Evolutionary conservation across 768 basidiomycete species (phyloP).

Genomic region (Macrocybe gigantea): DNA sequence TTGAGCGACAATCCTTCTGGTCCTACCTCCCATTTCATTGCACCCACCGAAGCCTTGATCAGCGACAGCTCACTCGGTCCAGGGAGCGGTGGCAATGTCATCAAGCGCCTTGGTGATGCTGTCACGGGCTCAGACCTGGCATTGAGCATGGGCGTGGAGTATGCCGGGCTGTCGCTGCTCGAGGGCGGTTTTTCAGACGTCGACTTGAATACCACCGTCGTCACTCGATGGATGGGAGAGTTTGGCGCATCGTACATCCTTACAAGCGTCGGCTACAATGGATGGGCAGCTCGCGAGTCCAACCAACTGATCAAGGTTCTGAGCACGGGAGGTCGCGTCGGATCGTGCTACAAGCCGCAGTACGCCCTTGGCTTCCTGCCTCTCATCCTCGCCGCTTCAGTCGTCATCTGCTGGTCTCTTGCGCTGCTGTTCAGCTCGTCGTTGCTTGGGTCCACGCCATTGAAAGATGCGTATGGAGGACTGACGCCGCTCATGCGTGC

Average conservation of each 20-base stretch:
- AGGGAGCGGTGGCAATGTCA: constrained; percentile 7
- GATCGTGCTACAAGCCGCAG: neutral
- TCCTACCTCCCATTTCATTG: constrained; percentile 7
- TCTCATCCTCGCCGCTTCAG: neutral
- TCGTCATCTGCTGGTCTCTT: neutral
- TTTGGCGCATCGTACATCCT: neutral
- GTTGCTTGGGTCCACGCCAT: neutral
- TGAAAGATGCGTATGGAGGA: constrained; percentile 5
- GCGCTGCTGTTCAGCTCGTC: neutral
- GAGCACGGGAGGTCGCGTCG: neutral
- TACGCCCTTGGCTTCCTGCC: constrained; percentile 1
- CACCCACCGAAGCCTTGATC: neutral
- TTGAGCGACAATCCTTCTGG: constrained; percentile 2
- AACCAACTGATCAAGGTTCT: neutral
- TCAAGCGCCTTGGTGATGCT: neutral
- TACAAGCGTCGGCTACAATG: neutral
- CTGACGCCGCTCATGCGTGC: constrained; percentile 1
- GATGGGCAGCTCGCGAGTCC: neutral
- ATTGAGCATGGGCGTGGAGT: neutral
- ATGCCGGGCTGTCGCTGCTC: neutral
- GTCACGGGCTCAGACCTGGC: neutral
- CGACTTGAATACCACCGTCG: neutral
- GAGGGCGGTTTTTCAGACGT: neutral
- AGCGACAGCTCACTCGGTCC: neutral
- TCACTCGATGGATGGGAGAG: neutral